These are phyloP conservation scores for Bolboschoenus planiculmis DNA, from an alignment of 176 grass and related monocot genomes.

Conservation along the genomic window DNA sequence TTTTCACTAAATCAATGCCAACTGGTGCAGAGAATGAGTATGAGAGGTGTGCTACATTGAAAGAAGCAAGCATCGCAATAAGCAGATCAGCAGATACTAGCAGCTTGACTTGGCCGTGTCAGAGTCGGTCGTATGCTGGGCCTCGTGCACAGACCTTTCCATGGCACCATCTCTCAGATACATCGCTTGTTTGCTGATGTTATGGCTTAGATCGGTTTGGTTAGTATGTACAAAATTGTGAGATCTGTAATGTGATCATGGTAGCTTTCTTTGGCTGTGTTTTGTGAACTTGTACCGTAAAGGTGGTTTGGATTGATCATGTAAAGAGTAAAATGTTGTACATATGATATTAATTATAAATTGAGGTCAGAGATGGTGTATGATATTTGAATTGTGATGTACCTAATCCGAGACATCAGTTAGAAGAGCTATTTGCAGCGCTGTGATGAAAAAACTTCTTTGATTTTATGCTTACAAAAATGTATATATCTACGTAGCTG, in stretches of 20 bases:
- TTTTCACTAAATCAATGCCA: not conserved
- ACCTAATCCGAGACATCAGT: not conserved
- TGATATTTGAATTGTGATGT: not conserved
- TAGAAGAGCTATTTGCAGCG: not conserved
- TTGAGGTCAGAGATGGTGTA: not conserved
- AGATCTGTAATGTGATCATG: not conserved
- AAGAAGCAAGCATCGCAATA: not conserved
- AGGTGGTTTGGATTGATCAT: not conserved
- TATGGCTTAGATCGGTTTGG: not conserved
- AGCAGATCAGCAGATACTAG: not conserved
- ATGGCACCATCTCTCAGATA: slow-evolving; percentile 59
- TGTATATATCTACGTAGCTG: not conserved
- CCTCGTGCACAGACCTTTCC: slow-evolving; percentile 71
- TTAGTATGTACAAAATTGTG: slow-evolving; percentile 10
- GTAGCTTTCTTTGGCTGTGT: slow-evolving; percentile 4
- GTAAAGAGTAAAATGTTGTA: not conserved
- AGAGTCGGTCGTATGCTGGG: slow-evolving; percentile 85
- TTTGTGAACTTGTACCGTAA: not conserved
- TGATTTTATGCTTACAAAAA: not conserved
- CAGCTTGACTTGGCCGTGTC: slow-evolving; percentile 55
- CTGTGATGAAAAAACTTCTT: not conserved
- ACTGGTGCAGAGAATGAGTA: slow-evolving; percentile 1
- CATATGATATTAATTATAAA: slow-evolving; percentile 11
- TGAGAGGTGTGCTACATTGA: not conserved
- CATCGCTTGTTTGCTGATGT: slow-evolving; percentile 79